phyloP scores from a whole-genome alignment of 352 stramenopile genomes.

The Globisporangium mamillatum region DNA sequence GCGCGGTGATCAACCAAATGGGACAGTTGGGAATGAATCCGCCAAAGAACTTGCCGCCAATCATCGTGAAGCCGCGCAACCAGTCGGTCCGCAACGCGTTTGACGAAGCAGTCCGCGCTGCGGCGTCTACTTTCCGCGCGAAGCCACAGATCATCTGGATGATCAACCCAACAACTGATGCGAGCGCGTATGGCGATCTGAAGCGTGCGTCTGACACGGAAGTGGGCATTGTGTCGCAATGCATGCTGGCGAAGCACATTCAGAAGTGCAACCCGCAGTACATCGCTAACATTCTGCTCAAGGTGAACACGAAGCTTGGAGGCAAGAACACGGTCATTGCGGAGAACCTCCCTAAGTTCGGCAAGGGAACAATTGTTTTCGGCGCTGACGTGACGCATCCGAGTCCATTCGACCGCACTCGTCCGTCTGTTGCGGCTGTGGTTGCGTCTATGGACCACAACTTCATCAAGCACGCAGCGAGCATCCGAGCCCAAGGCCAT shows the following conservation, averaged over 20 bases:
- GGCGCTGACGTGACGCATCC: conserved; percentile 84
- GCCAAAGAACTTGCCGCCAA: conserved; percentile 30
- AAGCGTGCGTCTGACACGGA: conserved; percentile 75
- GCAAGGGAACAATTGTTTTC: conserved; percentile 70
- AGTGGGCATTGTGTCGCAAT: conserved; percentile 74
- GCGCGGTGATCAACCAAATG: conserved; percentile 50
- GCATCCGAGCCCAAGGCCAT: conserved; percentile 69
- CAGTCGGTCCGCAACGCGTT: conserved; percentile 40
- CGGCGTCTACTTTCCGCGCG: conserved; percentile 25
- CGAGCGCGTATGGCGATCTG: conserved; percentile 54
- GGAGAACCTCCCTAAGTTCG: conserved; percentile 41
- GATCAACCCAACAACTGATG: conserved; percentile 46
- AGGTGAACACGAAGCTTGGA: conserved; percentile 79
- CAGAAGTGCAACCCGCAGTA: conserved; percentile 56
- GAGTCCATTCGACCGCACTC: conserved; percentile 62
- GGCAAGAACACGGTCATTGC: conserved; percentile 60
- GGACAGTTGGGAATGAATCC: conserved; percentile 53
- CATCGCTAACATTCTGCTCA: conserved; percentile 72
- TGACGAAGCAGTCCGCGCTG: conserved; percentile 32
- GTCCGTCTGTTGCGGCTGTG: conserved; percentile 77
- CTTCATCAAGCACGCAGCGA: conserved; percentile 64
- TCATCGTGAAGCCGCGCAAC: conserved; percentile 39
- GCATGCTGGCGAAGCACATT: conserved; percentile 71
- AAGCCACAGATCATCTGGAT: conserved; percentile 57
- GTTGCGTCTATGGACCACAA: conserved; percentile 77